Base-by-base conservation (phyloP, 2,329 filamentous ascomycete genomes). In the Ophiosphaerella herpotricha region DNA sequence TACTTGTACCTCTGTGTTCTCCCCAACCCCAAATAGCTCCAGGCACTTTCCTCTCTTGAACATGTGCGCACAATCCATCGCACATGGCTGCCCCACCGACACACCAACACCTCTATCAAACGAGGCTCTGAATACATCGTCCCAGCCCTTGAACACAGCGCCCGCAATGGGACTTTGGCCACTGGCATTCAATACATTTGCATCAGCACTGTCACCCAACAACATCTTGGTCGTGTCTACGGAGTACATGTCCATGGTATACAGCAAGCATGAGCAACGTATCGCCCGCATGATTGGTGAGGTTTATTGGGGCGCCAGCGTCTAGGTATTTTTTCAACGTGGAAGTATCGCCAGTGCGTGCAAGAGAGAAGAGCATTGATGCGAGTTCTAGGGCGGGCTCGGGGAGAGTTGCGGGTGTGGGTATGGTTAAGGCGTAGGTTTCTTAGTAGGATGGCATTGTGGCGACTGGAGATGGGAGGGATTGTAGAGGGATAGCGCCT, bases 261-360 rank as follows among this genome's bases (percentile, higher is more conserved):
- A 86, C 80, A 0, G 87, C 84, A 1, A 91, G 80, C 88, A 91
- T 91, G 51, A 90, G 76, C 52, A 90, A 71, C n/a, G 82, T 88
- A 67, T 91, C 87, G 41, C 87, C 88, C 56, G 88, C 86, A 42
- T 87, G 81, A 61, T 90, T 90, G 18, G 86, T 89, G 70, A 90
- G 77, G 61, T 89, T 90, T 1, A 82, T 76, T 0, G 87, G 87
- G 23, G 90, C 75, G 1, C 88, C 87, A 2, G 83, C 84, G 1
- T 79, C 77, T 33, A 91, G 70, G 40, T 87, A 87, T 69, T 86
- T 81, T 36, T 79, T 67, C n/a, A 91, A 82, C 11, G 83, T 70
- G 5, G 80, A 66, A 2, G 81, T 75, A 41, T 86, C 75, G 47
- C 87, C 87, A 18, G 73, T 66, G 29, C 87, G 80, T 1, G 87